These are phyloP conservation scores for Inga leiocalycina DNA, from an alignment of 306 rosid genomes.

Conservation along the genomic window DNA sequence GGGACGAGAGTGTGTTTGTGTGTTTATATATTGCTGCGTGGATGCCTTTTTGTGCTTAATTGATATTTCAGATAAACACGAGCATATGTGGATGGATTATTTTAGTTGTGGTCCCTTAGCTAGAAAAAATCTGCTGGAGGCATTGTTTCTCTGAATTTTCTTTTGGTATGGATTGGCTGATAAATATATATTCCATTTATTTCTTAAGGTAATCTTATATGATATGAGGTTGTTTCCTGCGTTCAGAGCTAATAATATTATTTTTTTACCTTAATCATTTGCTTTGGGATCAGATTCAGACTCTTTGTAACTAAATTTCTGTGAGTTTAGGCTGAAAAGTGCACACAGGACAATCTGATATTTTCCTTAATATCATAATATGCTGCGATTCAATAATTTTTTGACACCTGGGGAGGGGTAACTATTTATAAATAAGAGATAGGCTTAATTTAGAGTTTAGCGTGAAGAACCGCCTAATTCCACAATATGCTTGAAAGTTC, in stretches of 20 bases:
- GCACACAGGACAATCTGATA: background rate
- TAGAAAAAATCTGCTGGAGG: conserved; percentile 28
- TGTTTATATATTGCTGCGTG: conserved; percentile 1
- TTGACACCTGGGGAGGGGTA: background rate
- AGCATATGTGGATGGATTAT: conserved; percentile 16
- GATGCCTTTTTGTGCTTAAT: background rate
- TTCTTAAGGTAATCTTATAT: background rate
- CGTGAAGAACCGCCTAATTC: conserved; percentile 25
- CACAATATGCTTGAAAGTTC: conserved; percentile 27
- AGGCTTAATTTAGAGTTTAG: conserved; percentile 28
- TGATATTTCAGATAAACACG: conserved; percentile 17
- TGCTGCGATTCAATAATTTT: background rate
- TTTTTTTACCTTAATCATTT: background rate
- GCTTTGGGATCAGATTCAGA: conserved; percentile 5
- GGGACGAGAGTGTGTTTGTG: background rate
- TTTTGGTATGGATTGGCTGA: background rate
- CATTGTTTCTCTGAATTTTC: background rate
- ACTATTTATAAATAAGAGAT: background rate
- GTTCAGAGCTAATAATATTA: background rate
- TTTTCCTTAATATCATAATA: background rate
- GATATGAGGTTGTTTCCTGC: background rate
- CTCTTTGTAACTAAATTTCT: background rate
- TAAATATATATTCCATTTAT: background rate
- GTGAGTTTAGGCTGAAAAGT: background rate
- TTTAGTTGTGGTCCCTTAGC: conserved; percentile 34